Evolutionary conservation across 495 filamentous ascomycete genomes (phyloP), one percentile per base, ranked within the genome.

Genomic region (Echria macrotheca): DNA sequence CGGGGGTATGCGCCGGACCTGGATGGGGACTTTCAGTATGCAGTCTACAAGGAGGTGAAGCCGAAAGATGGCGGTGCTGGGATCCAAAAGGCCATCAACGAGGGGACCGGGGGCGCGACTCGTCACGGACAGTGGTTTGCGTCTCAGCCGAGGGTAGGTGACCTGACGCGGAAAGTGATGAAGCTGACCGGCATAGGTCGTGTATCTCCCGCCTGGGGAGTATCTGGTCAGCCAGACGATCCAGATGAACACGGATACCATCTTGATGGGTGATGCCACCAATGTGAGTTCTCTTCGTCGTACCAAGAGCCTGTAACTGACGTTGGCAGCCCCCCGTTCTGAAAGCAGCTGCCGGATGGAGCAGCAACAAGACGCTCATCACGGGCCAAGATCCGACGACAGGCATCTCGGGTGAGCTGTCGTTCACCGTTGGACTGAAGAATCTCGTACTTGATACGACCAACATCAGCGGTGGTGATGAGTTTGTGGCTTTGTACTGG

Each of bases 401-500:
- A 5, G 51, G 31, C 17, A 52, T 33, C 3, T 32, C 10, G 1
- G 64, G 65, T 6, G 66, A 71, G 29, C 54, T 69, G 0, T 67
- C 65, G 11, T 87, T 88, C 56, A 83, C 74, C 39, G 71, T 85
- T 18, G 75, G 80, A 44, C 69, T 89, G 44, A 77, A 84, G 46
- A 88, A 89, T 57, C 56, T 88, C 10, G 72, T 86, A 43, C 66
- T 90, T 14, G 85, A 88, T 52, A 75, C 80, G 37, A 86, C 81
- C 2, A 65, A 53, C 7, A 74, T 87, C 31, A 59, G 78, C 3
- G 63, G 59, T 22, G 60, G 68, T 10, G 69, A 52, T 11, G 58
- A 54, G 0, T 72, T 73, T 22, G 71, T 75, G 1, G 85, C 83
- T 22, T 77, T 89, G 24, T 82, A 81, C 50, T 89, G 85, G 85